Conservation (phyloP, 2,329 filamentous ascomycete species). For the Sclerotinia trifoliorum region DNA sequence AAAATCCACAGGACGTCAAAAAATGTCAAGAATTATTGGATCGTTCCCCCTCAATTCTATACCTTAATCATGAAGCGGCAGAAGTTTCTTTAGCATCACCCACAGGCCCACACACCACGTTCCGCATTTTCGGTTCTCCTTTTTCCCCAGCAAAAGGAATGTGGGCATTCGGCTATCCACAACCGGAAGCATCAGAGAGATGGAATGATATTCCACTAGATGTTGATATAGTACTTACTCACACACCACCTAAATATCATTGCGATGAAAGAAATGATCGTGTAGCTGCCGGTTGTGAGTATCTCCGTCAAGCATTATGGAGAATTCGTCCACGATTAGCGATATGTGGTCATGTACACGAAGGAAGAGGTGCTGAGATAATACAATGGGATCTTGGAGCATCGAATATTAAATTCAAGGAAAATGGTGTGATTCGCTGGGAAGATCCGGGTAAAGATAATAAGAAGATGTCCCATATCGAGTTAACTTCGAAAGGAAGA, state of each 20-base stretch:
- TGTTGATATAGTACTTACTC: constrained; percentile 67
- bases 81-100: constrained; percentile 54
- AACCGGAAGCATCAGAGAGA: constrained; percentile 43
- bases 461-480: constrained; percentile 61
- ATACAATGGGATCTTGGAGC: constrained; percentile 57
- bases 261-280: constrained; percentile 51
- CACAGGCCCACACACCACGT: constrained; percentile 56
- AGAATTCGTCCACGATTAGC: constrained; percentile 61
- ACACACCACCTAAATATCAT: constrained; percentile 63
- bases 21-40: constrained; percentile 52
- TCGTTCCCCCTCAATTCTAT: constrained; percentile 55
- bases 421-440: constrained; percentile 51
- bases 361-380: constrained; percentile 61
- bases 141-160: constrained; percentile 55
- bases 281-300: constrained; percentile 57
- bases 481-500: constrained; percentile 51
- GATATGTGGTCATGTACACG: constrained; percentile 72
- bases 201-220: constrained; percentile 63
- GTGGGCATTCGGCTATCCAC: constrained; percentile 68
- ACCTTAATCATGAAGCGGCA: constrained; percentile 59
- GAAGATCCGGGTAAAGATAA: constrained; percentile 55
- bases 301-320: constrained; percentile 56
- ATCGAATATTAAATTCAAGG: constrained; percentile 46
- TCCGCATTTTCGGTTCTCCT: constrained; percentile 71
- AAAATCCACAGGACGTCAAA: constrained; percentile 51